Percentiles rank a stretch among this genome's conserved stretches.
These are phyloP conservation scores for Asterochloris sp. DNA, from an alignment of 139 green algal genomes.

Conservation along the genomic window DNA sequence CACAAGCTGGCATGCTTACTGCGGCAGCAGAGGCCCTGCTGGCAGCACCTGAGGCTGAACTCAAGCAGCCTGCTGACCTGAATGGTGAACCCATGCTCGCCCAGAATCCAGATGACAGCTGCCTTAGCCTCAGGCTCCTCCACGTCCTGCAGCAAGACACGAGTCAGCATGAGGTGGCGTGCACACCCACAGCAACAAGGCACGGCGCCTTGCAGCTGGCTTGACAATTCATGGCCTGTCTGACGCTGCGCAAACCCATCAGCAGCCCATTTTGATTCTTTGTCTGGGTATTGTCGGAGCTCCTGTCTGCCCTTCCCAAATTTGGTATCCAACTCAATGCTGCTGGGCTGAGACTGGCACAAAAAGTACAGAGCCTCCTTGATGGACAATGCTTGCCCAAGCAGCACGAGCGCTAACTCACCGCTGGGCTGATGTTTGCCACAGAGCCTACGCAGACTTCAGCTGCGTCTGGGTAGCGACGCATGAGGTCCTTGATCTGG, in stretches of 20 bases:
- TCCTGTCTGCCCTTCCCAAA: no score
- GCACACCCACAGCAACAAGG: no score
- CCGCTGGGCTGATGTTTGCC: slow-evolving; percentile 27
- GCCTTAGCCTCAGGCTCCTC: slow-evolving; percentile 66
- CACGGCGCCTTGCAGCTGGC: no score
- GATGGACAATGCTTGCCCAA: neutral
- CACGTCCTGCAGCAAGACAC: slow-evolving; percentile 35
- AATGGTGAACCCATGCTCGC: slow-evolving; percentile 77
- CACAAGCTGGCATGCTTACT: no score
- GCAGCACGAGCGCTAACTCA: slow-evolving; percentile 1
- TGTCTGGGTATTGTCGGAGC: no score
- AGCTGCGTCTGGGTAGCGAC: slow-evolving; percentile 74
- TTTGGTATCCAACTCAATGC: no score
- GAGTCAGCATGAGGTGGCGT: no score
- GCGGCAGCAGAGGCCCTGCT: neutral
- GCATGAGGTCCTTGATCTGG: slow-evolving; percentile 76
- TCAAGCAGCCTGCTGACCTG: slow-evolving; percentile 35
- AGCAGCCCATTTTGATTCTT: no score
- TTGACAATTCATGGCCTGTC: no score
- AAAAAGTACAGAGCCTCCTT: neutral
- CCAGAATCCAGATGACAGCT: slow-evolving; percentile 90
- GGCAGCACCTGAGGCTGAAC: neutral
- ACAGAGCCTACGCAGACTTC: slow-evolving; percentile 45
- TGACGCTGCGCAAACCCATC: no score
- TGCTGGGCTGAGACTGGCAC: neutral